Conservation (phyloP, 2,329 filamentous ascomycete genomes). For the Cladorrhinum sp. region DNA sequence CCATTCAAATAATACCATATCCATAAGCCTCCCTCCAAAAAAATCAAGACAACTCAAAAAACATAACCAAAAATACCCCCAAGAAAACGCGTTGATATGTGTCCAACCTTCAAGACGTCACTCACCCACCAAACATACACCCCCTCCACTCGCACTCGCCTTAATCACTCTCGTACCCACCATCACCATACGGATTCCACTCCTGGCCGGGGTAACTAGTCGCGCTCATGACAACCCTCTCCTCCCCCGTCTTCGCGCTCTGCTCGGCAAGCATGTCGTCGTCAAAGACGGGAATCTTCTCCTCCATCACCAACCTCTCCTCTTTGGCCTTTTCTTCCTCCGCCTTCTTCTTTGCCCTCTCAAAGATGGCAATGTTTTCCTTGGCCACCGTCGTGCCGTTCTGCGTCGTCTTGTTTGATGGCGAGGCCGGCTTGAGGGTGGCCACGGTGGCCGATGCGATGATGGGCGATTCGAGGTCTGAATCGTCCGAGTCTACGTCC, state of each 20-base stretch:
- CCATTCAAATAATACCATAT: too few species aligned
- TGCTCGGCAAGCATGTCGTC: conserved; percentile 35
- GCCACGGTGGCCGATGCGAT: conserved; percentile 14
- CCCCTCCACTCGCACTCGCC: too few species aligned
- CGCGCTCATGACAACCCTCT: conserved; percentile 58
- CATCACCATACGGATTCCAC: conserved; percentile 56
- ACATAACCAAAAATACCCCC: too few species aligned
- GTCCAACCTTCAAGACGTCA: too few species aligned
- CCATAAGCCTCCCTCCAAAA: too few species aligned
- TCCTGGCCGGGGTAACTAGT: conserved; percentile 70
- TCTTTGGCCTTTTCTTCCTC: conserved; percentile 22
- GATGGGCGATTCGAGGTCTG: conserved; percentile 18
- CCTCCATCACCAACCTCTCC: conserved; percentile 36
- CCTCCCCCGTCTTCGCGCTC: conserved; percentile 41
- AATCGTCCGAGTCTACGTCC: conserved; percentile 13
- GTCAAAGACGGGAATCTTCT: conserved; percentile 49
- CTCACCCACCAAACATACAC: too few species aligned
- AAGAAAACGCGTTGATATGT: too few species aligned
- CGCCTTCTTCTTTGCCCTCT: conserved; percentile 43
- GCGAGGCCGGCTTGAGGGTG: conserved; percentile 14
- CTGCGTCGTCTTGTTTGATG: conserved; percentile 19
- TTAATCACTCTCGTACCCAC: conserved; percentile 22
- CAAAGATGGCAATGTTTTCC: conserved; percentile 35
- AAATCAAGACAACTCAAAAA: too few species aligned
- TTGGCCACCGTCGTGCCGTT: conserved; percentile 29